Evolutionary conservation across 106 monocot species (phyloP), one percentile per base, ranked within the genome.

Genomic region (Platanthera zijinensis): DNA sequence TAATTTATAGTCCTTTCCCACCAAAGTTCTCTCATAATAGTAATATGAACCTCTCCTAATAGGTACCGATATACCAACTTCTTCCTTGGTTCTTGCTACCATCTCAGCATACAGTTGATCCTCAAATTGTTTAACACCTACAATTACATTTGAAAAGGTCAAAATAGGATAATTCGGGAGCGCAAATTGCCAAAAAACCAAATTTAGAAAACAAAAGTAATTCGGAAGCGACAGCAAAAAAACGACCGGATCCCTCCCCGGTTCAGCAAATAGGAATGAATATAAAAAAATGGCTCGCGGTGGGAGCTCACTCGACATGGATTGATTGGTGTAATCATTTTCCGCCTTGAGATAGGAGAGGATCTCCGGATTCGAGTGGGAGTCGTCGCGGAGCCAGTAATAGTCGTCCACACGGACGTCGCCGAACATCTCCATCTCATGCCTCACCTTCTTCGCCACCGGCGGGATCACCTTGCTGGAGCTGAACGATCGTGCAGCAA

Each of bases 1-100:
- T 81, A 90, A 92, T 74, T 82, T 86, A 87, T 99, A 99, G 81
- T 99, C 94, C 84, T 99, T 92, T 12, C 99, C 99, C 30, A 85
- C 64, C 77, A 99, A 79, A 75, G 92, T 94, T 75, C 85, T 85
- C 51, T 78, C 47, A 77, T 99, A 99, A 72, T 99, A 99, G 82
- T 92, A 99, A 81, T 92, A 99, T 6, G 49, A 51, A 3, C 92
- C 94, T 88, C 80, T 94, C 59, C 92, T 77, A 25, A 84, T 45
- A 51, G 99, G 99, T 8, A 84, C 90, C 15, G 89, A 84, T 67
- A 87, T 86, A 57, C 94, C 94, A 83, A 90, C 94, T 84, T 94
- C 94, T 32, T 1, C 0, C 62, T 94, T 83, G 68, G 94, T 99
- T 75, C 99, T 84, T 74, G 83, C 94, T 88, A 86, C 94, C 62